These are phyloP conservation scores for Trichoderma sp. DNA, from an alignment of 2,329 filamentous ascomycete genomes.

Conservation along the genomic window DNA sequence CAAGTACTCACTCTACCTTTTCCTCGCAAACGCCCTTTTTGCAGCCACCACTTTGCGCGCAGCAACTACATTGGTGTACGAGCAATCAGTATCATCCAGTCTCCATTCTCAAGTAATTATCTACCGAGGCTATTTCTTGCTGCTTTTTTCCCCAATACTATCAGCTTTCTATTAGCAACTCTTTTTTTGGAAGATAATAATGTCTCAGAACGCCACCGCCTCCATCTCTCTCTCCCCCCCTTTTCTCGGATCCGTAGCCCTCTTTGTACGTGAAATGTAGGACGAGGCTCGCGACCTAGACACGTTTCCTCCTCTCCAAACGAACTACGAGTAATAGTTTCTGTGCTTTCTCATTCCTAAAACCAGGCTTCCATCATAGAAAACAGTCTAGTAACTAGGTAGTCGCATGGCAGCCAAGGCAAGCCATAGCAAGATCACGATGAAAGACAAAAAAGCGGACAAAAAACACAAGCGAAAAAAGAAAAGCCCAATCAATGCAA, in stretches of 20 bases:
- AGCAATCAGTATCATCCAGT: too few relatives aligned
- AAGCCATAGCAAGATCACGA: background rate
- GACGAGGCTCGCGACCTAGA: background rate
- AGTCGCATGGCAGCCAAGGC: too few relatives aligned
- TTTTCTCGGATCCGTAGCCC: background rate
- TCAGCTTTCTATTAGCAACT: too few relatives aligned
- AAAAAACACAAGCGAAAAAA: too few relatives aligned
- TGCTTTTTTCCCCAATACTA: background rate
- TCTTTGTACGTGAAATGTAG: background rate
- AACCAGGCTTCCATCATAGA: too few relatives aligned
- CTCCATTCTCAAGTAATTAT: background rate
- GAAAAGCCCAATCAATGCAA: background rate
- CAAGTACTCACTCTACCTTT: too few relatives aligned
- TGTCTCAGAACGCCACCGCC: slow-evolving; percentile 9
- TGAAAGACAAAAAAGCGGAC: background rate
- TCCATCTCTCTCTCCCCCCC: background rate
- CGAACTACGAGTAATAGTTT: too few relatives aligned
- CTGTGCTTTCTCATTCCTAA: background rate
- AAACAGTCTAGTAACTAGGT: too few relatives aligned
- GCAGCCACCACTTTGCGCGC: too few relatives aligned
- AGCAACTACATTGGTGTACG: too few relatives aligned
- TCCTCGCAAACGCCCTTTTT: too few relatives aligned
- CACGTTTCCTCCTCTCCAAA: too few relatives aligned
- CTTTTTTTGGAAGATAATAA: background rate
- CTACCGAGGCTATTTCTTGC: background rate